Percentiles rank a stretch among this genome's conserved stretches.
phyloP scores from a whole-genome alignment of 345 rosid genomes.

The Moringa oleifera region DNA sequence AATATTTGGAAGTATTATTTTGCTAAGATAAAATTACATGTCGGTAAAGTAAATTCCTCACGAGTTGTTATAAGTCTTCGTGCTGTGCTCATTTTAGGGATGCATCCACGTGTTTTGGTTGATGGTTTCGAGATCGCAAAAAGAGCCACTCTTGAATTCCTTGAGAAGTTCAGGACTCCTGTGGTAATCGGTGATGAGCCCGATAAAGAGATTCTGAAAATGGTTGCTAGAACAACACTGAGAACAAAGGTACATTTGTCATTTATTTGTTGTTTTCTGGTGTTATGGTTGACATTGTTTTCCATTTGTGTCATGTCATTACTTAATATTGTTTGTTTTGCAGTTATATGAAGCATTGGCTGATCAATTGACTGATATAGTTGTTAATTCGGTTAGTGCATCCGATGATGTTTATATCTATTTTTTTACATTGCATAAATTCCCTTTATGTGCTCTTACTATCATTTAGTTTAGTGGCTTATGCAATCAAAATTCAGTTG shows the following conservation, averaged over 20 bases:
- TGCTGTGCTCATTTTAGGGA: conserved; percentile 38
- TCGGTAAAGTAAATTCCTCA: neutral
- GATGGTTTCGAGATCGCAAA: conserved; percentile 98
- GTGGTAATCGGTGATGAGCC: conserved; percentile 95
- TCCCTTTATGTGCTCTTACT: neutral
- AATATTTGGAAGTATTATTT: too few relatives aligned
- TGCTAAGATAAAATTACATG: neutral
- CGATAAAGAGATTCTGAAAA: conserved; percentile 87
- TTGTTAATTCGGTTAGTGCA: conserved; percentile 69
- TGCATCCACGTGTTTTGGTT: conserved; percentile 98
- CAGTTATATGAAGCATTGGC: conserved; percentile 91
- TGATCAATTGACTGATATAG: conserved; percentile 89
- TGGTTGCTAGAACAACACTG: conserved; percentile 93
- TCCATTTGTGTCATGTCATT: neutral
- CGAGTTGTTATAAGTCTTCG: neutral
- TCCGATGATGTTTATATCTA: conserved; percentile 1
- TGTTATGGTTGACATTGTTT: too few relatives aligned
- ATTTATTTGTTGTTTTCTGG: neutral
- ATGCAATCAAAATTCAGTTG: neutral
- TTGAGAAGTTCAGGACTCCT: conserved; percentile 90
- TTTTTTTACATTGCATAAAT: neutral
- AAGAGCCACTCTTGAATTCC: conserved; percentile 87
- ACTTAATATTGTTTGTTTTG: conserved; percentile 8
- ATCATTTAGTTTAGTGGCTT: neutral
- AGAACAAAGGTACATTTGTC: conserved; percentile 75